Evolutionary conservation across 2,329 filamentous ascomycete species (phyloP).

Genomic region (Calonectria pauciramosa): DNA sequence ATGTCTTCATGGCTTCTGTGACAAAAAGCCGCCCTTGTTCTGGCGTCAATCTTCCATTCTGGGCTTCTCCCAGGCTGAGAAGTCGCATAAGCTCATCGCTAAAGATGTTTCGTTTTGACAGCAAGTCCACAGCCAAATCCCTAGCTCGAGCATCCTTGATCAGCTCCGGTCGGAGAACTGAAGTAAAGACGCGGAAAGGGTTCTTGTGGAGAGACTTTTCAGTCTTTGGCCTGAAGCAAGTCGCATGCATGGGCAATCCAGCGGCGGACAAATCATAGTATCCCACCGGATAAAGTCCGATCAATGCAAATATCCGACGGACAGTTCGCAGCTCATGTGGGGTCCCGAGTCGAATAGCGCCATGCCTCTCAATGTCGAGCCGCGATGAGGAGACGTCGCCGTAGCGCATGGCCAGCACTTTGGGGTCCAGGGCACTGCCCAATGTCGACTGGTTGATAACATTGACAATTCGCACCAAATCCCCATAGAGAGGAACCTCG

Average conservation of each 20-base stretch:
- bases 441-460: constrained; percentile 30
- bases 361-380: constrained; percentile 52
- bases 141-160: constrained; percentile 48
- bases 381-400: constrained; percentile 31
- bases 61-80: constrained; percentile 51
- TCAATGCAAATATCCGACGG: constrained; percentile 58
- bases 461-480: constrained; percentile 36
- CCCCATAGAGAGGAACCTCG: constrained; percentile 41
- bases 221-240: constrained; percentile 60
- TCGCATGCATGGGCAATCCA: constrained; percentile 64
- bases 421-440: constrained; percentile 30
- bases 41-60: constrained; percentile 44
- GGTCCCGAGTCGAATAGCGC: constrained; percentile 63
- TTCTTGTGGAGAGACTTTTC: constrained; percentile 53
- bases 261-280: constrained; percentile 64
- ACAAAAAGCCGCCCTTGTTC: constrained; percentile 56
- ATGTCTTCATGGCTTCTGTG: constrained; percentile 31
- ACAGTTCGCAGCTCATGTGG: constrained; percentile 57
- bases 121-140: constrained; percentile 49
- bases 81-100: constrained; percentile 52
- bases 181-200: constrained; percentile 58
- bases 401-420: constrained; percentile 33
- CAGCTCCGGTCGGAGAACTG: constrained; percentile 56
- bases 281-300: constrained; percentile 63
- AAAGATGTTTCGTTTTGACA: constrained; percentile 58